A percentile compares a stretch with the other conserved stretches of the same genome.
These are phyloP conservation scores for Xenoacremonium recifei DNA, from an alignment of 2,329 filamentous ascomycete genomes.

Conservation along the genomic window DNA sequence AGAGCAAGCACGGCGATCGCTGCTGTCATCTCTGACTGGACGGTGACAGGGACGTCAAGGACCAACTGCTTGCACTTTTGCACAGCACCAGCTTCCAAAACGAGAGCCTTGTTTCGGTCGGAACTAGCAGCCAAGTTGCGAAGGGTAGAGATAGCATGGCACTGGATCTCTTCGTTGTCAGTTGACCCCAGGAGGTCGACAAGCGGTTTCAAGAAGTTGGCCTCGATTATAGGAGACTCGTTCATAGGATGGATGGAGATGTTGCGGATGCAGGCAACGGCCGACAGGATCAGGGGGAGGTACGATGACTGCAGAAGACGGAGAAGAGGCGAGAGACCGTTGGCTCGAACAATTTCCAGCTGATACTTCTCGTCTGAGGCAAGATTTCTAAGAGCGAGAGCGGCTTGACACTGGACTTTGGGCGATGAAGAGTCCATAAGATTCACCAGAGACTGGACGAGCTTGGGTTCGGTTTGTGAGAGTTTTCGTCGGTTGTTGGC, in stretches of 20 bases:
- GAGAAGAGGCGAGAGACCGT: slow-evolving; percentile 80
- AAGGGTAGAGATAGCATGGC: slow-evolving; percentile 95
- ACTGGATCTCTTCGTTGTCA: slow-evolving; percentile 98
- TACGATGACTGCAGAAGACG: slow-evolving; percentile 93
- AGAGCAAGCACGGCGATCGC: slow-evolving; percentile 94
- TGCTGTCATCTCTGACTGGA: slow-evolving; percentile 99
- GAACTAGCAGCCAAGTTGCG: slow-evolving; percentile 95
- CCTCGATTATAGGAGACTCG: slow-evolving; percentile 97
- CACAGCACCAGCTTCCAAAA: slow-evolving; percentile 91
- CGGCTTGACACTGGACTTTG: slow-evolving; percentile 97
- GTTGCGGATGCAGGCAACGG: slow-evolving; percentile 96
- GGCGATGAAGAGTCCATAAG: slow-evolving; percentile 97
- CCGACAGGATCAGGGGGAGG: slow-evolving; percentile 90
- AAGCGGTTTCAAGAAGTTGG: slow-evolving; percentile 88
- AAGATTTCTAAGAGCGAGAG: slow-evolving; percentile 87
- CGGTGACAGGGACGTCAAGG: slow-evolving; percentile 85
- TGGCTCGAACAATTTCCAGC: slow-evolving; percentile 89
- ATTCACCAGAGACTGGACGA: slow-evolving; percentile 91
- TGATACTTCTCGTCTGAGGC: slow-evolving; percentile 99
- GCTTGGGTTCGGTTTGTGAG: slow-evolving; percentile 82
- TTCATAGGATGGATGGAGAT: slow-evolving; percentile 98
- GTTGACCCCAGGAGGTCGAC: slow-evolving; percentile 93
- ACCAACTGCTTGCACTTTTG: slow-evolving; percentile 99
- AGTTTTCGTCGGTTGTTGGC: slow-evolving; percentile 86
- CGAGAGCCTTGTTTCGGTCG: slow-evolving; percentile 96